Evolutionary conservation across 345 rosid species (phyloP).

Genomic region (Sisymbrium altissimum): DNA sequence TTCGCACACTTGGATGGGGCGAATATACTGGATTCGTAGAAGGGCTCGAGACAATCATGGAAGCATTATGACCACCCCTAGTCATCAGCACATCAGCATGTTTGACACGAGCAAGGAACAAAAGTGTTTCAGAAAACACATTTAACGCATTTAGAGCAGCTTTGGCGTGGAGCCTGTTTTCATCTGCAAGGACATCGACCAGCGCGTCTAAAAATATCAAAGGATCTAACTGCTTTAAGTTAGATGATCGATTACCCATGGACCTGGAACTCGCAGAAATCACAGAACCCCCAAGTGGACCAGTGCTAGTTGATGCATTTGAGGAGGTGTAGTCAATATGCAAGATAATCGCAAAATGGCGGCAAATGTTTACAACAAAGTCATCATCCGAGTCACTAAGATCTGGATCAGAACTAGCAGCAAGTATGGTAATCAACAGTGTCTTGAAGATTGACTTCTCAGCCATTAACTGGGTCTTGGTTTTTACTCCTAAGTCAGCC

Average conservation of each 20-base stretch:
- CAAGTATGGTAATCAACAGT: conserved; percentile 75
- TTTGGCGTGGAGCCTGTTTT: conserved; percentile 85
- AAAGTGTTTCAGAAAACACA: conserved; percentile 79
- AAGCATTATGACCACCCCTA: conserved; percentile 90
- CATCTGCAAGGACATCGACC: conserved; percentile 93
- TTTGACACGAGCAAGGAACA: conserved; percentile 91
- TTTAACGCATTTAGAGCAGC: conserved; percentile 85
- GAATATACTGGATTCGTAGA: conserved; percentile 98
- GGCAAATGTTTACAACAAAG: conserved; percentile 76
- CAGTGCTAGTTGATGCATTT: conserved; percentile 48
- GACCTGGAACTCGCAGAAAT: conserved; percentile 65
- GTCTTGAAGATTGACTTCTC: conserved; percentile 98
- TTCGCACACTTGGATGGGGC: conserved; percentile 84
- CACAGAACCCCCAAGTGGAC: conserved; percentile 50
- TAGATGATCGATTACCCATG: conserved; percentile 52
- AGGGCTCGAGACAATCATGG: conserved; percentile 98
- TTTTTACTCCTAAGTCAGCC: conserved; percentile 98
- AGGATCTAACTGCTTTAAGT: conserved; percentile 90
- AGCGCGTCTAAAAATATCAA: conserved; percentile 85
- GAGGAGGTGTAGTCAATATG: conserved; percentile 59
- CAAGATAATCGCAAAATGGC: conserved; percentile 90
- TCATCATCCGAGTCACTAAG: conserved; percentile 72
- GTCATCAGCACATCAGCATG: conserved; percentile 79
- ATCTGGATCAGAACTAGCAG: conserved; percentile 83
- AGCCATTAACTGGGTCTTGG: conserved; percentile 98